phyloP scores from a whole-genome alignment of 768 basidiomycete species.

The Vararia minispora region DNA sequence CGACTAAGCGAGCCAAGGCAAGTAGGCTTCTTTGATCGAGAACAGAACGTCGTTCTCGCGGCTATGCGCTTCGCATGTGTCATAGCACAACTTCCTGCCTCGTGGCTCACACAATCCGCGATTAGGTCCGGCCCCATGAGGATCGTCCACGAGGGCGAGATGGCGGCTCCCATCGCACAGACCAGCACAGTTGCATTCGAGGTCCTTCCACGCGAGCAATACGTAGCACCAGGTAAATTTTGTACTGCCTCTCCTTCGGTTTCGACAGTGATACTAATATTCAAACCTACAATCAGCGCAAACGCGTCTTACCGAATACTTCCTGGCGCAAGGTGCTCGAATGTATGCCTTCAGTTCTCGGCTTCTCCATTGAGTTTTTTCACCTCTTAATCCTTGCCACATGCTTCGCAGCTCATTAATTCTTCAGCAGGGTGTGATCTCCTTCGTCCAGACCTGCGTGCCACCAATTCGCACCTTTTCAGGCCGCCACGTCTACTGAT shows the following conservation, averaged over 20 bases:
- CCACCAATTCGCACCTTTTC: not conserved
- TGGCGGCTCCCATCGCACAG: constrained; percentile 58
- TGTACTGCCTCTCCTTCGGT: constrained; percentile 14
- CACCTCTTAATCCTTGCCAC: not conserved
- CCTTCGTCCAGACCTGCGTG: not conserved
- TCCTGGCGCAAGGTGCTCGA: constrained; percentile 45
- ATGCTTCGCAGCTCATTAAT: not conserved
- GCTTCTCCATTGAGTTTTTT: constrained; percentile 10
- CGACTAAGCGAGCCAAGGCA: constrained; percentile 69
- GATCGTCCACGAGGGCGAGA: constrained; percentile 30
- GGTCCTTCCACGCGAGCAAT: constrained; percentile 60
- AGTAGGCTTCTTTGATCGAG: no score
- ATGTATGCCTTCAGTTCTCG: constrained; percentile 40
- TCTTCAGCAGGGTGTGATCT: not conserved
- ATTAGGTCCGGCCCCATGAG: constrained; percentile 33
- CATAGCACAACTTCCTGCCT: not conserved
- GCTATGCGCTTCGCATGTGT: not conserved
- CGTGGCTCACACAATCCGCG: not conserved
- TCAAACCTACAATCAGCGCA: no score
- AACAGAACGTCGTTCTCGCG: not conserved
- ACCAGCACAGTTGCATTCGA: constrained; percentile 71
- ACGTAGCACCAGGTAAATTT: constrained; percentile 76
- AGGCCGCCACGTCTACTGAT: no score
- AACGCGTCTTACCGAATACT: constrained; percentile 46
- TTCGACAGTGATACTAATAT: no score